Conservation (phyloP, 2,329 filamentous ascomycete species). For the Aspergillus fructus region DNA sequence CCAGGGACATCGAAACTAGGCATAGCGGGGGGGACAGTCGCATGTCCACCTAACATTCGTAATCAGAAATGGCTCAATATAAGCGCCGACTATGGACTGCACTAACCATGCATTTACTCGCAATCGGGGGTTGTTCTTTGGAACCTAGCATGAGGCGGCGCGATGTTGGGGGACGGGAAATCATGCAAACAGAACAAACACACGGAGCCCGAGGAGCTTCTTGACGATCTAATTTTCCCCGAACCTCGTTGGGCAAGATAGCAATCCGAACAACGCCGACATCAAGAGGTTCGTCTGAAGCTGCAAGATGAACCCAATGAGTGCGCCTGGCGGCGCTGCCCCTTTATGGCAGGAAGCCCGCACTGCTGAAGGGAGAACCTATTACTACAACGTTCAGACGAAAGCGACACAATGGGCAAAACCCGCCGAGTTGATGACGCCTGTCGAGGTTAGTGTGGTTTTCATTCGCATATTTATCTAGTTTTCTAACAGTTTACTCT, state of each 20-base stretch:
- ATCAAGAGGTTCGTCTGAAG: conserved; percentile 6
- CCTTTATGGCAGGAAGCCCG: conserved; percentile 77
- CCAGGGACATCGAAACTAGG: conserved; percentile 36
- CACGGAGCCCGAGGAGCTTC: conserved; percentile 19
- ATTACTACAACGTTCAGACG: conserved; percentile 86
- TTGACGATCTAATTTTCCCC: conserved; percentile 25
- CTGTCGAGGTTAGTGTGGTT: conserved; percentile 64
- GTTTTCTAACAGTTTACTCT: background rate
- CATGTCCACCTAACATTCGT: conserved; percentile 21
- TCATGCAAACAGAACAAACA: conserved; percentile 32
- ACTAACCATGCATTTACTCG: background rate
- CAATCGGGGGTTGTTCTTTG: background rate
- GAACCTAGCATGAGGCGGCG: background rate
- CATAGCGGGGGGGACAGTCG: conserved; percentile 30
- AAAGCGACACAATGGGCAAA: conserved; percentile 94
- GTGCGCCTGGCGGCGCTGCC: conserved; percentile 53
- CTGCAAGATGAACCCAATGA: conserved; percentile 53
- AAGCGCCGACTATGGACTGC: background rate
- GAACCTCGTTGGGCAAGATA: conserved; percentile 7
- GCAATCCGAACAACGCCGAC: conserved; percentile 4
- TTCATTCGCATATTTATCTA: conserved; percentile 7
- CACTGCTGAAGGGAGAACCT: conserved; percentile 76
- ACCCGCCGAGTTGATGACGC: conserved; percentile 82
- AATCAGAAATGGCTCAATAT: background rate
- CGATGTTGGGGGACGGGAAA: conserved; percentile 11